phyloP scores from a whole-genome alignment of 352 stramenopile species.

The Thalassiosira livingstoniorum region DNA sequence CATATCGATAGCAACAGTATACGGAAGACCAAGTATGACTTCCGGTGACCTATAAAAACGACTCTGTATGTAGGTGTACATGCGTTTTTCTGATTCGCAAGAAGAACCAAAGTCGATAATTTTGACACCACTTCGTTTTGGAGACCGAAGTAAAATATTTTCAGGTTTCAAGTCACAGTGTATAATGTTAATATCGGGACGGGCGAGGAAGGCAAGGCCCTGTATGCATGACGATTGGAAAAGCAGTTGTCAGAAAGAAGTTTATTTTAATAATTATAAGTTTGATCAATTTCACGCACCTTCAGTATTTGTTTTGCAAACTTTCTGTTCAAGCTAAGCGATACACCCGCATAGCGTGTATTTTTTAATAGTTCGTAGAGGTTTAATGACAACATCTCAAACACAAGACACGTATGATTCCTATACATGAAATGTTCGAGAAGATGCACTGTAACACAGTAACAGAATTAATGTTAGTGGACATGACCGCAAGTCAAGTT shows the following conservation, averaged over 20 bases:
- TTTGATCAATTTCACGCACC: too few relatives aligned
- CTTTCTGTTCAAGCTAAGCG: constrained; percentile 94
- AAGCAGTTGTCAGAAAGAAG: too few relatives aligned
- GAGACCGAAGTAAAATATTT: constrained; percentile 96
- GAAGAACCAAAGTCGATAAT: constrained; percentile 99
- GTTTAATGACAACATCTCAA: constrained; percentile 96
- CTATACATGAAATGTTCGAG: constrained; percentile 95
- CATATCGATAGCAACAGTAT: constrained; percentile 97
- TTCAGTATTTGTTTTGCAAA: constrained; percentile 96
- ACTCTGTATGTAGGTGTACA: constrained; percentile 98
- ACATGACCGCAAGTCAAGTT: constrained; percentile 1
- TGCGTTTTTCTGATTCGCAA: constrained; percentile 90
- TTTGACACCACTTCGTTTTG: constrained; percentile 96
- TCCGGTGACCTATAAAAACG: constrained; percentile 97
- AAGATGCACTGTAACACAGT: constrained; percentile 90
- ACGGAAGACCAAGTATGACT: constrained; percentile 95
- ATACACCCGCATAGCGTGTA: constrained; percentile 91
- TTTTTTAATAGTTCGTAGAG: constrained; percentile 97
- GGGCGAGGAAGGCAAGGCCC: constrained; percentile 90
- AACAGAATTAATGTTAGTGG: too few relatives aligned
- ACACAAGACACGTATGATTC: constrained; percentile 98
- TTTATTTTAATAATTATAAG: too few relatives aligned
- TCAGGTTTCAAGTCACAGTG: constrained; percentile 99
- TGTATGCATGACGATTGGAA: too few relatives aligned
- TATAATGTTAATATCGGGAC: constrained; percentile 95